Conservation (phyloP, 2,329 filamentous ascomycete genomes). For the Nemania bipapillata region DNA sequence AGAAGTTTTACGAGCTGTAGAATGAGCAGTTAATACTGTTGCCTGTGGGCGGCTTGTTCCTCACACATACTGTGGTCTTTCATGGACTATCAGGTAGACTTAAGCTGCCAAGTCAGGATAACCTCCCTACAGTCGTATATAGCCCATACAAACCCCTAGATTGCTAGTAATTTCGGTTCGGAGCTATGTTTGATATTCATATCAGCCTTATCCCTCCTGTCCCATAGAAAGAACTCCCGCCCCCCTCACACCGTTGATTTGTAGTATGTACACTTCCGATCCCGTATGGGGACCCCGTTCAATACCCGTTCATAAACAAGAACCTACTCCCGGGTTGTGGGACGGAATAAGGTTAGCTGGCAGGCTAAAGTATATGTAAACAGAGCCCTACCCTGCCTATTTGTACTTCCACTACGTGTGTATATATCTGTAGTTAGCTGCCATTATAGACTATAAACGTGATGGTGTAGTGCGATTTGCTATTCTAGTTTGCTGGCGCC, state of each 20-base stretch:
- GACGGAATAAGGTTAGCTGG: slow-evolving; percentile 24
- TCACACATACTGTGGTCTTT: neutral
- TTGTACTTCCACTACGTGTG: too few relatives aligned
- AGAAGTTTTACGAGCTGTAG: neutral
- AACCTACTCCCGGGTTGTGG: slow-evolving; percentile 21
- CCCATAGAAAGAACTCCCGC: slow-evolving; percentile 12
- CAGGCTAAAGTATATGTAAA: slow-evolving; percentile 2
- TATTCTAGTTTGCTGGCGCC: slow-evolving; percentile 35
- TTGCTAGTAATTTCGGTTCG: slow-evolving; percentile 18
- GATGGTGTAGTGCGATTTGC: slow-evolving; percentile 21
- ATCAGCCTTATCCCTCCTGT: slow-evolving; percentile 33
- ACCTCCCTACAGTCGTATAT: slow-evolving; percentile 24
- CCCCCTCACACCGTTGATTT: slow-evolving; percentile 12
- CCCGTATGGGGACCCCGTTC: neutral
- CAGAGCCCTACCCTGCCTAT: neutral
- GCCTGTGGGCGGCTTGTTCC: too few relatives aligned
- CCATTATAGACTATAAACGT: neutral
- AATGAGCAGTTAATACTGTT: neutral
- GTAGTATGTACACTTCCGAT: slow-evolving; percentile 14
- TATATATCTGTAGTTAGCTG: too few relatives aligned
- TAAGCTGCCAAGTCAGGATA: neutral
- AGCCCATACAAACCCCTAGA: slow-evolving; percentile 19
- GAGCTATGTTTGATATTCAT: slow-evolving; percentile 30
- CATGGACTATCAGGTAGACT: too few relatives aligned
- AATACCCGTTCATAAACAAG: slow-evolving; percentile 9